Evolutionary conservation across 495 filamentous ascomycete genomes (phyloP).

Genomic region (Lepraria neglecta): DNA sequence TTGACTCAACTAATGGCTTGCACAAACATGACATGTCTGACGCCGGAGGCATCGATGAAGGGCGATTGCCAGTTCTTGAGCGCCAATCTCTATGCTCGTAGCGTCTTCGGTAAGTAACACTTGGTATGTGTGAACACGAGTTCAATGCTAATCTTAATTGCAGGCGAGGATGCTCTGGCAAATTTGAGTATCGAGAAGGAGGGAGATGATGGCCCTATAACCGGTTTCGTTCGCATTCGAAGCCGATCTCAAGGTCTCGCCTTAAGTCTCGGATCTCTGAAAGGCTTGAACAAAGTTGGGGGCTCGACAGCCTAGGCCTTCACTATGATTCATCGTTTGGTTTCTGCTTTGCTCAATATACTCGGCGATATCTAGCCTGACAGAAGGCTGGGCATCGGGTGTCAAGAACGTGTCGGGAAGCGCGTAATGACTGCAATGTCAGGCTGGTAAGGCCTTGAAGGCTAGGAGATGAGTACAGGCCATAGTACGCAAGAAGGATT

Average conservation of each 20-base stretch:
- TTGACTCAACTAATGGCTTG: slow-evolving; percentile 90
- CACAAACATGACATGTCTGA: slow-evolving; percentile 98
- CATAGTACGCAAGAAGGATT: background rate
- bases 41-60: slow-evolving; percentile 91
- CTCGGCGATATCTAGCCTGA: background rate
- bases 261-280: slow-evolving; percentile 86
- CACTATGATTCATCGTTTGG: background rate
- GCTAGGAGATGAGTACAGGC: background rate
- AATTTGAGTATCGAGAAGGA: slow-evolving; percentile 98
- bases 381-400: background rate
- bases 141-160: slow-evolving; percentile 17
- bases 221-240: slow-evolving; percentile 97
- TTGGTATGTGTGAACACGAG: background rate
- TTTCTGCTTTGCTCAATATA: background rate
- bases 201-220: slow-evolving; percentile 89
- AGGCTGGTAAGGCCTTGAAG: background rate
- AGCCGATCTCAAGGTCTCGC: slow-evolving; percentile 95
- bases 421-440: background rate
- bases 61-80: slow-evolving; percentile 98
- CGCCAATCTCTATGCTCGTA: slow-evolving; percentile 94
- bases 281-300: slow-evolving; percentile 84
- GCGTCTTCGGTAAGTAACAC: slow-evolving; percentile 84
- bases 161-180: slow-evolving; percentile 97
- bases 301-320: slow-evolving; percentile 40
- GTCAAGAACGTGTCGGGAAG: background rate